Base-by-base conservation (phyloP, 2,329 filamentous ascomycete genomes). In the Arachnopeziza araneosa region DNA sequence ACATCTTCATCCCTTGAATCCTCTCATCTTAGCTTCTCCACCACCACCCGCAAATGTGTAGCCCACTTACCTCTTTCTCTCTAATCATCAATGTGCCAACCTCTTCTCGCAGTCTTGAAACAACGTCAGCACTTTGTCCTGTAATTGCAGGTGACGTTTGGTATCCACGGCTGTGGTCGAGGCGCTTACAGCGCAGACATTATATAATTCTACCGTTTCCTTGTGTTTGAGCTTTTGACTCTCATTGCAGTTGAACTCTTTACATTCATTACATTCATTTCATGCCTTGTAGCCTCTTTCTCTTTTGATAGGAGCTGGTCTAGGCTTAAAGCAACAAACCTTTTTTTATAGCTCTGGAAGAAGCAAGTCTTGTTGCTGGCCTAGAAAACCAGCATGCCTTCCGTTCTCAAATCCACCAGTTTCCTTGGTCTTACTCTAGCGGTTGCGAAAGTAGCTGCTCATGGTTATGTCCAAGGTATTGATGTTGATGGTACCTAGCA, bases 391-490 rank as follows among this genome's bases (percentile, higher is more conserved):
- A 30, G 4, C 4, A 30, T 30, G 26, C 26, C 26, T 30, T 9
- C 26, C 4, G 9, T 30, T 4, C 4, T 30, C 26, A 30, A 30
- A 5, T 9, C 26, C 26, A 9, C 26, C 4, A 30, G 5, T 30
- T 9, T 30, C 26, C 26, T 30, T 30, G 57, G 64, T 54, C 63
- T 71, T 22, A 55, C 74, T 49, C 69, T 67, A 60, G 64, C 72
- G 50, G 75, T 72, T 56, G 67, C 75, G 60, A 72, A 74, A 36
- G 76, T 74, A 60, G 71, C 75, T 59, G 79, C 78, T 60, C 79
- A 81, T 71, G 79, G 79, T 24, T 74, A 72, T 63, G 75, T 80
- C 57, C 67, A 68, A 14, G 73, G 75, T 60, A 72, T 80, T 60
- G 74, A 76, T 57, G 75, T 79, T 58, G 77, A 79, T 63, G 80